A percentile compares a stretch with the other conserved stretches of the same genome.
Conservation (phyloP, 2,329 filamentous ascomycete species). For the Pseudogymnoascus sp. region DNA sequence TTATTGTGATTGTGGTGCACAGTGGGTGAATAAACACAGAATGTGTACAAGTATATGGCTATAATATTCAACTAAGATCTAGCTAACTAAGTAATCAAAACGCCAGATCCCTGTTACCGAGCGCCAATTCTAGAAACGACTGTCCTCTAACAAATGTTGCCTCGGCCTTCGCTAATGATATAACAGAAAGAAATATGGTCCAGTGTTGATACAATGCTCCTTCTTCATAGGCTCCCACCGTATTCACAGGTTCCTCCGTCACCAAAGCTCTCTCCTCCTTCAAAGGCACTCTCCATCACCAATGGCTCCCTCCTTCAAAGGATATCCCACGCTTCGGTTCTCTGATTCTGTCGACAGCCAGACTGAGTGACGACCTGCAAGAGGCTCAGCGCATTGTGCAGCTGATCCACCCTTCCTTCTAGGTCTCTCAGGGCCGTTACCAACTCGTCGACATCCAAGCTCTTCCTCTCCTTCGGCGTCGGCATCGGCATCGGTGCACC, state of each 20-base stretch:
- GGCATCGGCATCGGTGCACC: not conserved
- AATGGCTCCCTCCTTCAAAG: not conserved
- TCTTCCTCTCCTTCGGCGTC: not conserved
- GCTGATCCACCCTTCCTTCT: not conserved
- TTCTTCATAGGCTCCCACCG: not conserved
- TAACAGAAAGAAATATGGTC: constrained; percentile 34
- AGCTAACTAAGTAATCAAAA: not conserved
- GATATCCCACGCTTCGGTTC: not conserved
- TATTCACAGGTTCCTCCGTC: not conserved
- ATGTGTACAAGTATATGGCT: not conserved
- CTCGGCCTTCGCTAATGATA: constrained; percentile 20
- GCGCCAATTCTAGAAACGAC: constrained; percentile 39
- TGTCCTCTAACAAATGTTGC: constrained; percentile 30
- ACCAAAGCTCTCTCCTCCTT: not conserved
- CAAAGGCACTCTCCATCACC: not conserved
- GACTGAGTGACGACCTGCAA: not conserved
- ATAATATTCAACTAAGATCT: not conserved
- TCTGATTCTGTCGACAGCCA: not conserved
- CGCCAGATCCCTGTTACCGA: constrained; percentile 20
- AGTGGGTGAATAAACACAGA: not conserved
- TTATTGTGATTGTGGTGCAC: constrained; percentile 28
- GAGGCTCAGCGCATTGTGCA: not conserved
- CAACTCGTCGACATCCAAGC: not conserved
- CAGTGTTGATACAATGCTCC: constrained; percentile 5
- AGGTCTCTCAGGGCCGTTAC: not conserved